phyloP scores from a whole-genome alignment of 306 rosid genomes.

The Elaeagnus macrophylla region DNA sequence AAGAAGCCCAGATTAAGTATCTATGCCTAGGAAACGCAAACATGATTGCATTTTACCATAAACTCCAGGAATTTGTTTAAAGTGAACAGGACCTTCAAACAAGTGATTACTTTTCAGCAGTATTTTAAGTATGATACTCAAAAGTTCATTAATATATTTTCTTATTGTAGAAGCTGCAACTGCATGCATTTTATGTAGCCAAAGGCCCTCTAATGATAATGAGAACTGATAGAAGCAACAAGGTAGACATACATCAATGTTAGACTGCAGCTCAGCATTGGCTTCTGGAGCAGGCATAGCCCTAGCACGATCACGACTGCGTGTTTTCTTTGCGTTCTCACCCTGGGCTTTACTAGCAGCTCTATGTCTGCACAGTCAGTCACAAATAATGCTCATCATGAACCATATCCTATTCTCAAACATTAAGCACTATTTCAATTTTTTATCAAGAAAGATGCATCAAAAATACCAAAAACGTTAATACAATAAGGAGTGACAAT shows the following conservation, averaged over 20 bases:
- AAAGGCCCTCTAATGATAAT: neutral
- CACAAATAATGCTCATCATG: conserved; percentile 10
- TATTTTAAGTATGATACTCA: no score
- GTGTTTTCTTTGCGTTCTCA: conserved; percentile 62
- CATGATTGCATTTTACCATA: no score
- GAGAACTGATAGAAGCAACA: conserved; percentile 13
- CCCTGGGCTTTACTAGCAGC: conserved; percentile 64
- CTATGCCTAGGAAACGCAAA: no score
- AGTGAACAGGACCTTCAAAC: no score
- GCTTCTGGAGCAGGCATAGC: conserved; percentile 77
- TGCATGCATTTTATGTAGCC: neutral
- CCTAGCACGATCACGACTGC: conserved; percentile 55
- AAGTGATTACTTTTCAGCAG: no score
- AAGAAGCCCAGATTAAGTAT: no score
- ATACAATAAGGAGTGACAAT: no score
- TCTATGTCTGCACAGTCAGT: conserved; percentile 48
- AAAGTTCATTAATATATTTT: no score
- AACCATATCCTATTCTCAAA: conserved; percentile 4
- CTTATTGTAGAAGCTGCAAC: neutral
- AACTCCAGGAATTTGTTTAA: no score
- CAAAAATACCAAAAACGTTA: no score
- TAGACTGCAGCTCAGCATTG: conserved; percentile 85
- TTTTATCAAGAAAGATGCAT: no score
- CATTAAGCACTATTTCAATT: neutral
- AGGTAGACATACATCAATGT: conserved; percentile 61